Evolutionary conservation across 2,329 filamentous ascomycete species (phyloP).

Genomic region (Mariannaea elegans): DNA sequence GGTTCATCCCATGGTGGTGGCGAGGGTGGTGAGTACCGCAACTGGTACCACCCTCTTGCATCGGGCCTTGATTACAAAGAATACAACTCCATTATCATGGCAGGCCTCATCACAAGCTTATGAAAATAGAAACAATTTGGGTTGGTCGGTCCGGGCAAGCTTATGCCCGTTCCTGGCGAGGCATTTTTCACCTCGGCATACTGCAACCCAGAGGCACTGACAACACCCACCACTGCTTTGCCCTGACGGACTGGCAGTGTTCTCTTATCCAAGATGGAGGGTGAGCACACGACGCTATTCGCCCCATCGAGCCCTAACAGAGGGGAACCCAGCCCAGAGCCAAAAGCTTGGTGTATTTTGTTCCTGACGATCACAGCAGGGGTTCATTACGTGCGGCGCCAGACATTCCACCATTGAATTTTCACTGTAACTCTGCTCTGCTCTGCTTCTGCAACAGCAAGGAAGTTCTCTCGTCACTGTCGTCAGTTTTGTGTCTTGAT

Average conservation of each 20-base stretch:
- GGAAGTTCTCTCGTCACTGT: not conserved
- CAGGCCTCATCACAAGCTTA: not conserved
- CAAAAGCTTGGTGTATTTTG: slow-evolving; percentile 29
- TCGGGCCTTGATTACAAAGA: too few species aligned
- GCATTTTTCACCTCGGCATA: slow-evolving; percentile 17
- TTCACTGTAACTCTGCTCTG: not conserved
- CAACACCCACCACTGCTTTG: too few species aligned
- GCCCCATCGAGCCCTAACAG: slow-evolving; percentile 27
- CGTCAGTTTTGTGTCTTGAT: not conserved
- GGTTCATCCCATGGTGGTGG: slow-evolving; percentile 7
- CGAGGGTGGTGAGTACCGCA: not conserved
- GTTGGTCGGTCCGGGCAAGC: not conserved
- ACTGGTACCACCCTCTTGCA: too few species aligned
- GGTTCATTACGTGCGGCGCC: slow-evolving; percentile 15
- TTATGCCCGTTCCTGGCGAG: slow-evolving; percentile 19
- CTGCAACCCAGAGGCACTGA: not conserved
- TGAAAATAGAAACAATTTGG: slow-evolving; percentile 1
- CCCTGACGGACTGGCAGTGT: too few species aligned
- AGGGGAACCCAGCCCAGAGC: too few species aligned
- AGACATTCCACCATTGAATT: not conserved
- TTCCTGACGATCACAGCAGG: slow-evolving; percentile 41
- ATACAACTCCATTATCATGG: not conserved
- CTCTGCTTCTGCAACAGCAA: too few species aligned
- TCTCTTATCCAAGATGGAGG: slow-evolving; percentile 25
- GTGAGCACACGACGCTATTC: slow-evolving; percentile 16